A percentile compares a stretch with the other conserved stretches of the same genome.
phyloP scores from a whole-genome alignment of 2,329 filamentous ascomycete species.

The Penicillium oxalicum region DNA sequence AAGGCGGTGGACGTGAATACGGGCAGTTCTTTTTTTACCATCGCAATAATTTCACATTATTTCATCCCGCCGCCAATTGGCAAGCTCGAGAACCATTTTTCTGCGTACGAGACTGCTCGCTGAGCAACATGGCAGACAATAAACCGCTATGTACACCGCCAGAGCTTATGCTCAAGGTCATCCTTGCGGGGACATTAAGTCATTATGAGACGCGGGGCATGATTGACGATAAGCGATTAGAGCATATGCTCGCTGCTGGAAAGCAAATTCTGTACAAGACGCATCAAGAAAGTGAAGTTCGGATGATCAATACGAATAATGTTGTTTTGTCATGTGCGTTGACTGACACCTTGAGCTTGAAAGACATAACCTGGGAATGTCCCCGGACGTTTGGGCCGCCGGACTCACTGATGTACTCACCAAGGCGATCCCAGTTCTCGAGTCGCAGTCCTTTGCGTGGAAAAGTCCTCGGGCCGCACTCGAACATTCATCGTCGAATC shows the following conservation, averaged over 20 bases:
- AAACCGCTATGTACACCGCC: constrained; percentile 41
- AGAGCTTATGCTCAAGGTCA: constrained; percentile 44
- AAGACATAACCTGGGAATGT: constrained; percentile 53
- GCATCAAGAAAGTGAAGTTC: constrained; percentile 50
- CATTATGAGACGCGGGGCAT: constrained; percentile 57
- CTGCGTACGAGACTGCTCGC: background rate
- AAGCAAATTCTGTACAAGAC: constrained; percentile 57
- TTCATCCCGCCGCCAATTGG: constrained; percentile 11
- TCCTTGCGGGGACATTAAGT: constrained; percentile 45
- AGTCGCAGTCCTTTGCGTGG: constrained; percentile 56
- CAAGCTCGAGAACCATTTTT: background rate
- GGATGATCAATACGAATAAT: constrained; percentile 25
- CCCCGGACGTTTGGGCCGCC: constrained; percentile 53
- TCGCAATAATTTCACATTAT: constrained; percentile 1
- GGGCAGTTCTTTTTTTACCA: constrained; percentile 4
- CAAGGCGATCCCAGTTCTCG: constrained; percentile 56
- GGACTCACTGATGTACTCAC: constrained; percentile 53
- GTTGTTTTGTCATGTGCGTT: background rate
- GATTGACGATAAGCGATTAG: constrained; percentile 54
- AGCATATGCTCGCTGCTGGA: constrained; percentile 52
- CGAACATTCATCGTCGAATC: constrained; percentile 53
- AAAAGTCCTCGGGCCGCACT: constrained; percentile 54
- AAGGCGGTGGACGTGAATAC: constrained; percentile 3
- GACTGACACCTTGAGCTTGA: constrained; percentile 4
- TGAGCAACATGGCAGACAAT: constrained; percentile 30